Percentiles rank a stretch among this genome's conserved stretches.
Evolutionary conservation across 2,329 filamentous ascomycete species (phyloP).

Genomic region (Ceratocystis diversiconidia): DNA sequence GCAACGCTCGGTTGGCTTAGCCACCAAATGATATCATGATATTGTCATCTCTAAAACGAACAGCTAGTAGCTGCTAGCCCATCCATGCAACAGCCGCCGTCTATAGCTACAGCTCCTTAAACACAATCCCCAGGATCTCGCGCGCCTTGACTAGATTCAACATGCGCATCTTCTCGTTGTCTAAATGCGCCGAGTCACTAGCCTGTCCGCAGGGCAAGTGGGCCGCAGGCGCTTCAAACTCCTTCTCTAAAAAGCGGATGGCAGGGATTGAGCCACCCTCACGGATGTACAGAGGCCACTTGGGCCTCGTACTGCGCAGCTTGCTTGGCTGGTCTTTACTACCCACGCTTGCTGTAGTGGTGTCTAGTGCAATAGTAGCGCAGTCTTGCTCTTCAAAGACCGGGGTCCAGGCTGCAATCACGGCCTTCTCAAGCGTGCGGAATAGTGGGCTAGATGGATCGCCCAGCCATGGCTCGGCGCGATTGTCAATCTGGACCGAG

Average conservation of each 20-base stretch:
- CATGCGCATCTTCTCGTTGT: conserved; percentile 84
- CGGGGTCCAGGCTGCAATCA: conserved; percentile 70
- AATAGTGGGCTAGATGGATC: conserved; percentile 87
- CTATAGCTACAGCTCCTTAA: conserved; percentile 52
- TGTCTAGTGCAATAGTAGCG: background rate
- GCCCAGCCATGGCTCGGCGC: conserved; percentile 91
- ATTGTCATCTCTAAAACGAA: background rate
- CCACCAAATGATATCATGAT: background rate
- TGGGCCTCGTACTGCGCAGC: conserved; percentile 24
- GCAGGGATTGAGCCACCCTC: conserved; percentile 92
- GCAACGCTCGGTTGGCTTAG: background rate
- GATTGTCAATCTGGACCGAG: conserved; percentile 73
- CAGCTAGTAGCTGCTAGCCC: background rate
- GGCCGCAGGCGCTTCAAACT: conserved; percentile 79
- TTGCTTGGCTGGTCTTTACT: conserved; percentile 10
- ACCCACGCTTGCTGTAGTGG: conserved; percentile 16
- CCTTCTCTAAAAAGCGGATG: conserved; percentile 87
- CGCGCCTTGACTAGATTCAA: conserved; percentile 81
- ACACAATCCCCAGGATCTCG: conserved; percentile 81
- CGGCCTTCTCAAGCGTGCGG: conserved; percentile 69
- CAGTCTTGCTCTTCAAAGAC: conserved; percentile 27
- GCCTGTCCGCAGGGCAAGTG: conserved; percentile 91
- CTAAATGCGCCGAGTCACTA: conserved; percentile 83
- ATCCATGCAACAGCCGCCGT: background rate
- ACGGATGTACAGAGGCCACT: conserved; percentile 66